Base-by-base conservation (phyloP, 2,329 filamentous ascomycete genomes). In the Blumeria hordei region DNA sequence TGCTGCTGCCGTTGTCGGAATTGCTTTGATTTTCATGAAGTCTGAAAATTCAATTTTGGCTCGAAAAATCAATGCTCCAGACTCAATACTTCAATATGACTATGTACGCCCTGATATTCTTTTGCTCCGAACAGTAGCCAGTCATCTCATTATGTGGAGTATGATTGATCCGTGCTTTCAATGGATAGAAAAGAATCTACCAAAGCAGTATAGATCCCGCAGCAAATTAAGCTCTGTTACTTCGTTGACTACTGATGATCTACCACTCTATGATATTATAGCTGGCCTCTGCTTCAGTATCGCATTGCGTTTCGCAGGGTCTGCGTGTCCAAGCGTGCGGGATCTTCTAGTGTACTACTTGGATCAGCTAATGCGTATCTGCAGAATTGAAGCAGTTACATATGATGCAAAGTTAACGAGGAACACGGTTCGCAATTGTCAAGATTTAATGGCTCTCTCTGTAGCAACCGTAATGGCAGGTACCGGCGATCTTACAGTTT, bases 11-110 rank as follows among this genome's bases (percentile, higher is more conserved):
- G 87, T 93, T 7, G 78, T 96, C 62, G 90, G 92, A 0, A 74
- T 95, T 57, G 79, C 88, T 1, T 75, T 98, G 55, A 90, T 98
- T 35, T 98, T 90, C 67, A 92, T 98, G 86, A 96, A 96, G 68
- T 92, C 90, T 0, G 86, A 93, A 59, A 86, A 98, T 64, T 75
- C 78, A 57, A 80, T 85, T 14, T 77, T 98, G 18, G 92, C 92
- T 3, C 79, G 82, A 55, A 96, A 95, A 70, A 82, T 98, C 54
- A 87, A 96, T 65, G 81, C 96, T 0, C 93, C 93, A 0, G 84
- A 94, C 60, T 93, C 92, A 0, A 71, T 85, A 32, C 74, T 92
- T 36, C 88, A 96, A 61, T 96, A 94, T 65, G 92, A 96, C 65
- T 95, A 96, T 64, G 83, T 96, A 16, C 80, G 92, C 2, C 92